Evolutionary conservation across 495 filamentous ascomycete genomes (phyloP), one percentile per base, ranked within the genome.

Genomic region (Rusavskia elegans): DNA sequence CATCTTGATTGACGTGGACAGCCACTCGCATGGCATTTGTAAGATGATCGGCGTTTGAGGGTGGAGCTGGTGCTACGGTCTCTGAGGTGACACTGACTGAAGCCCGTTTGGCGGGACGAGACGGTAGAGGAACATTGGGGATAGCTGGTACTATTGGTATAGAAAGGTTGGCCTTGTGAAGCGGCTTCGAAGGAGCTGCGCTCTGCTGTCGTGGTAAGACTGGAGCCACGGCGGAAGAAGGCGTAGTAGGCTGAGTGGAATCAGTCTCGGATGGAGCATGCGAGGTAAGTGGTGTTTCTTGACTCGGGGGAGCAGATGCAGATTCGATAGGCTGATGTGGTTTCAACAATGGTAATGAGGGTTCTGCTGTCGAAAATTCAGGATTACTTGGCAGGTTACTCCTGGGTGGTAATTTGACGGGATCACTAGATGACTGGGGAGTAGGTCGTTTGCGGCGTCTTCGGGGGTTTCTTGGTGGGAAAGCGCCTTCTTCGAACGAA

Each of bases 231-330:
- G 64, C 64, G 0, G 84, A 82, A 10, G 79, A 82, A 17, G 85
- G 82, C 0, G 82, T 84, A 4, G 85, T 84, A 5, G 83, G 81
- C 30, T 84, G 79, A 0, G 82, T 86, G 0, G 76, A 78, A 53
- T 80, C 68, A 42, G 67, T 66, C 61, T 87, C 83, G 8, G 82
- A 85, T 8, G 77, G 74, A 45, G 75, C 77, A 42, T 81, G 74
- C 32, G 79, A 82, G 9, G 82, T 81, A 0, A 78, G 77, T 16
- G 82, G 79, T 0, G 82, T 84, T 55, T 85, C 83, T 7, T 79
- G 70, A 35, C 80, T 76, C 10, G 75, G 71, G 8, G 66, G 60
- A 14, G 68, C 64, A 41, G 71, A 65, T 5, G 59, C 57, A 32
- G 70, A 55, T 20, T 64, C 38, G 38, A 52, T 42, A 23, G 53